Base-by-base conservation (phyloP, 768 basidiomycete species). In the Dioszegia hungarica region DNA sequence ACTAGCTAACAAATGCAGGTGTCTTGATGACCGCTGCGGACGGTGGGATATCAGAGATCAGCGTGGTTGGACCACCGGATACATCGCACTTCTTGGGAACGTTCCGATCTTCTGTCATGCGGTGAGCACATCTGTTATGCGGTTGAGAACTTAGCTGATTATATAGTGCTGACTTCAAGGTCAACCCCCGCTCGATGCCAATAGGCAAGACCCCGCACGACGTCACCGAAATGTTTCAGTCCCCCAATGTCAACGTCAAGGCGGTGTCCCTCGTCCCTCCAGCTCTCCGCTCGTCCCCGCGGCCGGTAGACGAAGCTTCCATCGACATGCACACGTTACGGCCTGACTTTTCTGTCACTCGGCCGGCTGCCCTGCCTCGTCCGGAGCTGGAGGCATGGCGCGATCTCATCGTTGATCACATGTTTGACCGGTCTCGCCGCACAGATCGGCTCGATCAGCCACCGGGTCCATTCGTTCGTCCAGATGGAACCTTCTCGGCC, bases 1-100 rank as follows among this genome's bases (percentile, higher is more conserved):
- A 48, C 17, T 25, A 3, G 2, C 17, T 11, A 20, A 6, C 17
- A 14, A 10, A 3, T 12, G n/a, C 24, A 88, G 90, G 90, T 0
- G 70, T 90, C 10, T 57, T 90, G 20, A 88, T 93, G 88, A 83
- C 84, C 1, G 79, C 87, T 56, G 88, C 88, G 15, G 92, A 94
- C 77, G 81, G 81, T 0, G 81, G 82, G 0, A 80, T 84, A 29
- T 73, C 79, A 17, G 77, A 80, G 38, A 61, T 94, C 33, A 77
- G 82, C 41, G 64, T 94, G 20, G 76, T 83, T 20, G 92, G 90
- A 3, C 91, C 91, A 2, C 79, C 79, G 12, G 89, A 88, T 29
- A 73, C 87, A n/a, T 67, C 80, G 15, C 88, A 91, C 72, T 80
- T 80, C 56, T 66, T 91, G 34, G 86, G 88, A 17, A 80, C 85